These are phyloP conservation scores for Eruca vesicaria DNA, from an alignment of 441 rosid genomes.

Conservation along the genomic window DNA sequence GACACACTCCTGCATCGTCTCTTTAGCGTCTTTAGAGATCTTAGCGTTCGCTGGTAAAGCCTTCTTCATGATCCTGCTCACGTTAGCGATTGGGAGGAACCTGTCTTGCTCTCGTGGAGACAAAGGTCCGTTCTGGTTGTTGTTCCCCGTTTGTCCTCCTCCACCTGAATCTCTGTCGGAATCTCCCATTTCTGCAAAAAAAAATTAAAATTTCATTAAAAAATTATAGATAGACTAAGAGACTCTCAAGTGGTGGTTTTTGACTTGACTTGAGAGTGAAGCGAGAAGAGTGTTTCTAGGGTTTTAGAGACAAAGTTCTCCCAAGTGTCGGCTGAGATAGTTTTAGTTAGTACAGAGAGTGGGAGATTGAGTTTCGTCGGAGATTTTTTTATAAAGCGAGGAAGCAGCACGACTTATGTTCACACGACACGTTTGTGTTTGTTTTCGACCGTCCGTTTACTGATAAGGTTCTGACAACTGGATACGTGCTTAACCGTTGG, in stretches of 20 bases:
- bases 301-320: conserved; percentile 6
- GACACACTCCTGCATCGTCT: conserved; percentile 60
- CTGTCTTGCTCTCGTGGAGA: conserved; percentile 59
- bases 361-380: conserved; percentile 29
- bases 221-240: too few relatives aligned
- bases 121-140: conserved; percentile 26
- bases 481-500: conserved; percentile 28
- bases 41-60: conserved; percentile 58
- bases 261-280: background rate
- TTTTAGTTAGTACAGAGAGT: conserved; percentile 27
- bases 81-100: conserved; percentile 61
- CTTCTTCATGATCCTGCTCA: conserved; percentile 60
- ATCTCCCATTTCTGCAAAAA: conserved; percentile 44
- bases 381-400: conserved; percentile 31
- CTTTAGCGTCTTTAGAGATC: conserved; percentile 58
- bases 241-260: too few relatives aligned
- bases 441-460: conserved; percentile 25
- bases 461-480: conserved; percentile 40
- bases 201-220: conserved; percentile 16
- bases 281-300: conserved; percentile 11
- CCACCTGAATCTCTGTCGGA: conserved; percentile 55
- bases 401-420: conserved; percentile 27
- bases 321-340: conserved; percentile 29
- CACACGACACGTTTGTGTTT: conserved; percentile 19
- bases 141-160: conserved; percentile 21